Evolutionary conservation across 1,284 basidiomycete species (phyloP).

Genomic region (Exobasidium rhododendri): DNA sequence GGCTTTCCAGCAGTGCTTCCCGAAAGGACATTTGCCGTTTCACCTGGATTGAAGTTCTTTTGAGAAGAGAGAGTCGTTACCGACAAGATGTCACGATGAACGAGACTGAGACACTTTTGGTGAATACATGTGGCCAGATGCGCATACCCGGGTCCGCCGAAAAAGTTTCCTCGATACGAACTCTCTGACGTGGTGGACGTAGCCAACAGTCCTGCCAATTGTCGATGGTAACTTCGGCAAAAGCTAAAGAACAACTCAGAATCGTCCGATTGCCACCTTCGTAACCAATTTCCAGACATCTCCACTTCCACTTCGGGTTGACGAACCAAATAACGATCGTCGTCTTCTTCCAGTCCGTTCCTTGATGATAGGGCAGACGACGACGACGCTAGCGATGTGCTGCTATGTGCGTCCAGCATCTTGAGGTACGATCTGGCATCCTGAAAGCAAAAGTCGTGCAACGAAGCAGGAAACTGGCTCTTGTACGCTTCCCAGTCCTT

Average conservation of each 20-base stretch:
- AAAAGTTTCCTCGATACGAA: slow-evolving; percentile 21
- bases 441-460: slow-evolving; percentile 43
- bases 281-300: slow-evolving; percentile 51
- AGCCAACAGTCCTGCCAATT: slow-evolving; percentile 37
- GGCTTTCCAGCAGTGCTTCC: slow-evolving; percentile 50
- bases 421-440: slow-evolving; percentile 45
- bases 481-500: slow-evolving; percentile 28
- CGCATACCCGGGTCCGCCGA: slow-evolving; percentile 47
- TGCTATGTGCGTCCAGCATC: slow-evolving; percentile 31
- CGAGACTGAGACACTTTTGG: slow-evolving; percentile 47
- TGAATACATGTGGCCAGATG: slow-evolving; percentile 49
- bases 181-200: slow-evolving; percentile 18
- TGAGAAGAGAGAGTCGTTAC: slow-evolving; percentile 52
- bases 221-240: slow-evolving; percentile 48
- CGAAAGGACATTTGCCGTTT: slow-evolving; percentile 49
- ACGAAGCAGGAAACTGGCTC: slow-evolving; percentile 30
- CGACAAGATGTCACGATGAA: slow-evolving; percentile 47
- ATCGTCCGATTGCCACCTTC: slow-evolving; percentile 52
- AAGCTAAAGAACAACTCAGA: slow-evolving; percentile 53
- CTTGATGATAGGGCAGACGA: neutral
- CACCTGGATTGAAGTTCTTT: slow-evolving; percentile 51
- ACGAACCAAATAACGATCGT: slow-evolving; percentile 42
- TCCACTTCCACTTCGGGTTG: slow-evolving; percentile 49
- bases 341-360: slow-evolving; percentile 25
- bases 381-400: neutral